phyloP scores from a whole-genome alignment of 2,329 filamentous ascomycete genomes.

The Dactylellina parvicollis region DNA sequence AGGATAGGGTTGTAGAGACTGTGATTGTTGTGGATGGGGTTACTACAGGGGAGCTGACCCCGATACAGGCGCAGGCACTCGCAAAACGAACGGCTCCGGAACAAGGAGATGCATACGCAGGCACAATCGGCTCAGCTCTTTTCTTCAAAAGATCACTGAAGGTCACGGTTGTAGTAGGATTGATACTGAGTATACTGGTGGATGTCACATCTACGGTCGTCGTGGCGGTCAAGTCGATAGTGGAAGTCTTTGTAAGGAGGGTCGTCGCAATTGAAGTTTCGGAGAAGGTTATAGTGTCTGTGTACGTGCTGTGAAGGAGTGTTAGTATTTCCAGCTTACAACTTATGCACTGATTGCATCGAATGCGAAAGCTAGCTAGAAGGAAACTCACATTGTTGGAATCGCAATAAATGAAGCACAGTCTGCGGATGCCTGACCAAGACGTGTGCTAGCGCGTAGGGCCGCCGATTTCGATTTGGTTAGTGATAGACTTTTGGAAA shows the following conservation, averaged over 20 bases:
- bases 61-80: conserved; percentile 23
- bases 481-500: neutral
- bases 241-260: conserved; percentile 7
- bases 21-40: conserved; percentile 30
- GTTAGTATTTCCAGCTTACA: neutral
- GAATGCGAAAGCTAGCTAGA: too few relatives aligned
- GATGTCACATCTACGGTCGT: neutral
- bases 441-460: conserved; percentile 11
- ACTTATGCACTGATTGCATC: too few relatives aligned
- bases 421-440: neutral
- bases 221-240: conserved; percentile 14
- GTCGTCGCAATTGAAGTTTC: conserved; percentile 15
- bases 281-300: conserved; percentile 16
- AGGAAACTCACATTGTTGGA: conserved; percentile 22
- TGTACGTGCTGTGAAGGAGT: conserved; percentile 11
- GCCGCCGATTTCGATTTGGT: neutral
- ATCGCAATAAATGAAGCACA: conserved; percentile 18
- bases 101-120: conserved; percentile 18
- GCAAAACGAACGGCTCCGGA: conserved; percentile 18
- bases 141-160: conserved; percentile 4
- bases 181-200: neutral
- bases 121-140: neutral
- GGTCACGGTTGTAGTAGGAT: conserved; percentile 7
- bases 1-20: conserved; percentile 21
- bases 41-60: conserved; percentile 5